These are phyloP conservation scores for Micromonas commoda DNA, from an alignment of 139 green algal species.

Conservation along the genomic window DNA sequence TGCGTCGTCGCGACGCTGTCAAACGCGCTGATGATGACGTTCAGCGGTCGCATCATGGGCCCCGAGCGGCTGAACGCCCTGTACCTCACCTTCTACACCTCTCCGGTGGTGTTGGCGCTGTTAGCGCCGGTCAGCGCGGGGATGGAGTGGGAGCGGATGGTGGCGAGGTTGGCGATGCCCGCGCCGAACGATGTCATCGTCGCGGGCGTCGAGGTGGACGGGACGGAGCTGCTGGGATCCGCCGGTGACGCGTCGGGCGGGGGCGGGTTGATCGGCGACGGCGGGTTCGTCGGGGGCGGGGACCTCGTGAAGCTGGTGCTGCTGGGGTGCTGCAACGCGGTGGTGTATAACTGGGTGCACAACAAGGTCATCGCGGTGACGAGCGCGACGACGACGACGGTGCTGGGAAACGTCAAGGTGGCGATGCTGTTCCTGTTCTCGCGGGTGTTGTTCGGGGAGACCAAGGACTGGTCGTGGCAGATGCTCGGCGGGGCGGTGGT, in stretches of 20 bases:
- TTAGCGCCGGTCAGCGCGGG: conserved; percentile 52
- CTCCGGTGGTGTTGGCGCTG: conserved; percentile 49
- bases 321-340: not conserved
- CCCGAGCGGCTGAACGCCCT: conserved; percentile 62
- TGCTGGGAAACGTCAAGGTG: conserved; percentile 57
- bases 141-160: conserved; percentile 28
- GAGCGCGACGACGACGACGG: conserved; percentile 53
- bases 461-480: conserved; percentile 11
- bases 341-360: conserved; percentile 18
- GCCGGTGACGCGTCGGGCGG: too few relatives aligned
- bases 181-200: too few relatives aligned
- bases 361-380: conserved; percentile 25
- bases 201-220: too few relatives aligned
- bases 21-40: conserved; percentile 58
- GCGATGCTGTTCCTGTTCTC: conserved; percentile 49
- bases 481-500: conserved; percentile 3
- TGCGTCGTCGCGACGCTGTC: conserved; percentile 44
- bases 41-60: conserved; percentile 43
- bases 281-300: not conserved
- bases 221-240: too few relatives aligned
- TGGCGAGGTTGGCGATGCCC: not conserved
- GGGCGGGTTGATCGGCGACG: too few relatives aligned
- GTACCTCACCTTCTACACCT: conserved; percentile 69
- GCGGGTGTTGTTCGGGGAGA: conserved; percentile 47
- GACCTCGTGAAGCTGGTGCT: not conserved